These are phyloP conservation scores for Fusarium staphyleae DNA, from an alignment of 2,329 filamentous ascomycete genomes.

Conservation along the genomic window DNA sequence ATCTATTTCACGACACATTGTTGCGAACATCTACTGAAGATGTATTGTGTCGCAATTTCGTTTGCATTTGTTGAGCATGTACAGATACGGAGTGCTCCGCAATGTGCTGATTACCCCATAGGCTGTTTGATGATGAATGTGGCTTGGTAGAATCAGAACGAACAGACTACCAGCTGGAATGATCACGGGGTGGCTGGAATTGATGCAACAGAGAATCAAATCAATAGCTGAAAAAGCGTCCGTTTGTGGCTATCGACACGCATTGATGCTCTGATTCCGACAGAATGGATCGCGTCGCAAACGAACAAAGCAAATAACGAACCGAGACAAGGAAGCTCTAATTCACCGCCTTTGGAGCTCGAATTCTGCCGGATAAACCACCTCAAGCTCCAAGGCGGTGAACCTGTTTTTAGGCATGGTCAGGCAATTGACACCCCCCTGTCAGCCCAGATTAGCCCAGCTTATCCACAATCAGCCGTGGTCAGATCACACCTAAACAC, in stretches of 20 bases:
- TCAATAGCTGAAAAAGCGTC: too few relatives aligned
- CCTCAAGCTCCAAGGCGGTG: conserved; percentile 27
- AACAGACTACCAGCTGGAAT: too few relatives aligned
- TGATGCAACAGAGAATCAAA: background rate
- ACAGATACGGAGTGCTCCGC: too few relatives aligned
- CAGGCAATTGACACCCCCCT: conserved; percentile 17
- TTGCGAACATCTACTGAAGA: too few relatives aligned
- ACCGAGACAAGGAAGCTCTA: background rate
- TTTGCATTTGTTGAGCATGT: too few relatives aligned
- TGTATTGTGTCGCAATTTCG: too few relatives aligned
- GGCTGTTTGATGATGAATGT: too few relatives aligned
- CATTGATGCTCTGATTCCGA: conserved; percentile 11
- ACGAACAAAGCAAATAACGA: background rate
- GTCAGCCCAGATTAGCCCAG: conserved; percentile 15
- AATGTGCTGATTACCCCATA: too few relatives aligned
- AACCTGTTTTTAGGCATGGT: conserved; percentile 4
- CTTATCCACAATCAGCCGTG: conserved; percentile 11
- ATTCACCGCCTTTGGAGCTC: conserved; percentile 22
- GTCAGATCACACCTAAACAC: conserved; percentile 28
- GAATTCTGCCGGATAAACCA: conserved; percentile 25
- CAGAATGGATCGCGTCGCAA: conserved; percentile 1
- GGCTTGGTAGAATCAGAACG: too few relatives aligned
- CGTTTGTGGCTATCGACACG: background rate
- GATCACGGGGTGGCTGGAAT: background rate
- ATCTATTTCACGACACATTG: background rate